phyloP scores from a whole-genome alignment of 2,329 filamentous ascomycete species.

The Cladosporium sp. region DNA sequence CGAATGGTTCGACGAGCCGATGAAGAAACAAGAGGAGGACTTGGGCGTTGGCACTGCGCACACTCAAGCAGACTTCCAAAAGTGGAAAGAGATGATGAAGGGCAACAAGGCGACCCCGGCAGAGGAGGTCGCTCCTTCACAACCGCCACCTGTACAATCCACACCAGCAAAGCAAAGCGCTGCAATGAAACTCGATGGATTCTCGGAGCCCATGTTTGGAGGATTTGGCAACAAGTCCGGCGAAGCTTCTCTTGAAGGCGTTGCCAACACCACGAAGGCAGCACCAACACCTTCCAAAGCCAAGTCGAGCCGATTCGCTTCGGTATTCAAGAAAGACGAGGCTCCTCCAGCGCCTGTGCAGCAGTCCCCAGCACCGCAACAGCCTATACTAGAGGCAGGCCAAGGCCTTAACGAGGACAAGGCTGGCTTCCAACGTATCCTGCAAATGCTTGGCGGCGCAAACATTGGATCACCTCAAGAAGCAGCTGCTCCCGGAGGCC shows the following conservation, averaged over 20 bases:
- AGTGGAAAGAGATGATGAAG: conserved; percentile 88
- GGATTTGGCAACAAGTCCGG: conserved; percentile 54
- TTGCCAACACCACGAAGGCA: conserved; percentile 36
- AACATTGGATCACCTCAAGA: conserved; percentile 36
- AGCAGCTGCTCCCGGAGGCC: background rate
- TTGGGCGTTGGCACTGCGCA: conserved; percentile 46
- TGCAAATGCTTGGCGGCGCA: conserved; percentile 73
- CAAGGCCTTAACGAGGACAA: conserved; percentile 60
- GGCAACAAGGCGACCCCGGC: conserved; percentile 40
- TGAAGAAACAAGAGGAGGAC: conserved; percentile 64
- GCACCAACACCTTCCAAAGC: conserved; percentile 50
- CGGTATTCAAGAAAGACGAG: conserved; percentile 57
- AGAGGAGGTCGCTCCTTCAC: conserved; percentile 23
- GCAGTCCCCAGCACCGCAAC: conserved; percentile 23
- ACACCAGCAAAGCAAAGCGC: conserved; percentile 52
- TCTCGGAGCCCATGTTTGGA: conserved; percentile 77
- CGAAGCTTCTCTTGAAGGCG: conserved; percentile 42
- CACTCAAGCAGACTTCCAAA: conserved; percentile 88
- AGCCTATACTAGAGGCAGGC: conserved; percentile 22
- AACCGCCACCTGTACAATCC: conserved; percentile 23
- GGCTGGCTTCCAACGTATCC: conserved; percentile 70
- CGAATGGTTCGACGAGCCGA: conserved; percentile 77
- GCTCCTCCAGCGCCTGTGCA: conserved; percentile 20
- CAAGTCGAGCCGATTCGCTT: conserved; percentile 83
- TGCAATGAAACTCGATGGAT: conserved; percentile 63